Base-by-base conservation (phyloP, 306 rosid genomes). In the Delonix regia region DNA sequence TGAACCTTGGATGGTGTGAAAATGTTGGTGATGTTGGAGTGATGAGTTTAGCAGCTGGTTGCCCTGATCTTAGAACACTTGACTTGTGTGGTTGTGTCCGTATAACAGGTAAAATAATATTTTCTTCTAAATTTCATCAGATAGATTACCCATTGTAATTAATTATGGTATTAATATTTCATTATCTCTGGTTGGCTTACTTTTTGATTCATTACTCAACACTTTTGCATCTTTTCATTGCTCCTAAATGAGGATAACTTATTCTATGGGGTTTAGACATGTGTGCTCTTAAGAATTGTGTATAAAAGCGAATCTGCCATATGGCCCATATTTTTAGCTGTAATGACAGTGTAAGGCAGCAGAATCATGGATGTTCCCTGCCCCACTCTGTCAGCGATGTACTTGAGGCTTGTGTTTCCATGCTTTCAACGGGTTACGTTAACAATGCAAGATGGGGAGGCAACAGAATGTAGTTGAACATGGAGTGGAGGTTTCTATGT, bases 1-100 rank as follows among this genome's bases (percentile, higher is more conserved):
- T 96, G 73, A 96, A 91, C 85, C 94, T 96, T 41, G 99, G 99
- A 47, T 96, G 99, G 99, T 96, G 99, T 25, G 97, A 96, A 1
- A 82, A 89, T 67, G 91, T 88, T 69, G 79, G 93, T 41, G 99
- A 96, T 74, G 91, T 69, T 66, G 99, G 99, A 83, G 99, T 96
- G 27, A 88, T 82, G 89, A 86, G 92, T 72, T 86, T 96, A 78
- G 98, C 98, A 7, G 45, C 81, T 59, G 98, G 99, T 22, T 96
- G 99, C 79, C 98, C 97, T 84, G 96, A 93, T 83, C 96, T 96
- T 41, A 83, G 93, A 80, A 83, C 56, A 45, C 84, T 93, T 34
- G 92, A 96, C 80, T 82, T 96, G 86, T 96, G 99, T 48, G 97
- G 94, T 42, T 96, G 99, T 83, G 82, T 90, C 52, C 90, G 47